A percentile compares a stretch with the other conserved stretches of the same genome.
Conservation (phyloP, 805 yeast species). For the Yarrowia porcina region DNA sequence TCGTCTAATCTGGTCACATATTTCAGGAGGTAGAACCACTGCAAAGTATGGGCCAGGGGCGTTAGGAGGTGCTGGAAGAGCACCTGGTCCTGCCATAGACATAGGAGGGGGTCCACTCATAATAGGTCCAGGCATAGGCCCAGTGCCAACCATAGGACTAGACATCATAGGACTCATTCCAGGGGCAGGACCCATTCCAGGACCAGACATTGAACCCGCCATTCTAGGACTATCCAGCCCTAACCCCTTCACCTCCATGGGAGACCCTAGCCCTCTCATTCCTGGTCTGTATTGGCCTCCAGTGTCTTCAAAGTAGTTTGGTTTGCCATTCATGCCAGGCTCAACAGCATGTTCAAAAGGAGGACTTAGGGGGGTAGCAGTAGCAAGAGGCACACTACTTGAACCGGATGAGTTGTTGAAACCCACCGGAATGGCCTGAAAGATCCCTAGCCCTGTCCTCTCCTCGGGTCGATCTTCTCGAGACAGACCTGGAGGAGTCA, state of each 20-base stretch:
- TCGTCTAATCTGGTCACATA: constrained; percentile 10
- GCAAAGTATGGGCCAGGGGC: constrained; percentile 10
- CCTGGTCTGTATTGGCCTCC: background rate
- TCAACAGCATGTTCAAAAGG: background rate
- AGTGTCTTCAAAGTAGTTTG: background rate
- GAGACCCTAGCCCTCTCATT: background rate
- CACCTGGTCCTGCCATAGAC: too few species aligned
- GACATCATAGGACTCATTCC: too few species aligned
- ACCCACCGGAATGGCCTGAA: background rate
- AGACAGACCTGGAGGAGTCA: constrained; percentile 2
- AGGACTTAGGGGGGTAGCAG: background rate
- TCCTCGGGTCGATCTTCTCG: background rate
- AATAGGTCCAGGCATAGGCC: too few species aligned
- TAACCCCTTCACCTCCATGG: background rate
- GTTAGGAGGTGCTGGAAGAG: too few species aligned
- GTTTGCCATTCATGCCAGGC: background rate
- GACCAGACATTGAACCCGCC: too few species aligned
- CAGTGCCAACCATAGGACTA: too few species aligned
- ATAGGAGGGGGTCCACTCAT: too few species aligned
- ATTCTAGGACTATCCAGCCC: too few species aligned
- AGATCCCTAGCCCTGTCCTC: background rate
- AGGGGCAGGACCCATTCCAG: too few species aligned
- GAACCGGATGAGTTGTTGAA: too few species aligned
- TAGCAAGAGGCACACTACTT: too few species aligned
- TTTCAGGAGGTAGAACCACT: constrained; percentile 16